Percentiles rank a stretch among this genome's conserved stretches.
Conservation (phyloP, 2,329 filamentous ascomycete genomes). For the Aplosporella prunicola region DNA sequence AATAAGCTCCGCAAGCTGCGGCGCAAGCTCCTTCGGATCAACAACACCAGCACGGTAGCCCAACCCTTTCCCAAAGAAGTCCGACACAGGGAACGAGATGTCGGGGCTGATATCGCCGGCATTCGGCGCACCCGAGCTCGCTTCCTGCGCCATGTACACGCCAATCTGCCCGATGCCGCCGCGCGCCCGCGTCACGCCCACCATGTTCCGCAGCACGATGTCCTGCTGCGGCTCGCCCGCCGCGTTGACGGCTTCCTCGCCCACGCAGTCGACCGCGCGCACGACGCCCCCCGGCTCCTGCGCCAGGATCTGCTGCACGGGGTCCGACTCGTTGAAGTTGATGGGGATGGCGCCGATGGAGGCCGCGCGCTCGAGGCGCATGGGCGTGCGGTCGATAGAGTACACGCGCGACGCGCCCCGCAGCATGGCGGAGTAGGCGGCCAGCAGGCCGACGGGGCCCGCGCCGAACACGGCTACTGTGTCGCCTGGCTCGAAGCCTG, state of each 20-base stretch:
- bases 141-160: conserved; percentile 13
- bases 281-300: conserved; percentile 13
- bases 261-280: conserved; percentile 12
- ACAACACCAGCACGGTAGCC: conserved; percentile 12
- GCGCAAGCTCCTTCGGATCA: conserved; percentile 10
- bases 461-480: conserved; percentile 15
- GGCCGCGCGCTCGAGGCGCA: conserved; percentile 12
- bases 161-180: conserved; percentile 24
- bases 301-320: conserved; percentile 13
- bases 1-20: conserved; percentile 13
- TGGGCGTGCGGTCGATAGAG: conserved; percentile 13
- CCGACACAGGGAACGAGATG: conserved; percentile 11
- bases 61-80: conserved; percentile 13
- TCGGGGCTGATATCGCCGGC: conserved; percentile 5
- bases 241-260: conserved; percentile 13
- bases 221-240: conserved; percentile 16
- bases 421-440: conserved; percentile 13
- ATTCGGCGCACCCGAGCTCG: conserved; percentile 2
- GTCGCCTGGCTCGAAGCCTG: conserved; percentile 30
- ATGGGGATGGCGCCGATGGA: conserved; percentile 13
- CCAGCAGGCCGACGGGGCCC: conserved; percentile 14
- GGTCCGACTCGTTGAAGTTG: conserved; percentile 13
- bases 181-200: conserved; percentile 18
- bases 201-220: conserved; percentile 18
- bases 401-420: conserved; percentile 15